A percentile compares a stretch with the other conserved stretches of the same genome.
Conservation (phyloP, 208 protist genomes). For the Phytomonas sp. region DNA sequence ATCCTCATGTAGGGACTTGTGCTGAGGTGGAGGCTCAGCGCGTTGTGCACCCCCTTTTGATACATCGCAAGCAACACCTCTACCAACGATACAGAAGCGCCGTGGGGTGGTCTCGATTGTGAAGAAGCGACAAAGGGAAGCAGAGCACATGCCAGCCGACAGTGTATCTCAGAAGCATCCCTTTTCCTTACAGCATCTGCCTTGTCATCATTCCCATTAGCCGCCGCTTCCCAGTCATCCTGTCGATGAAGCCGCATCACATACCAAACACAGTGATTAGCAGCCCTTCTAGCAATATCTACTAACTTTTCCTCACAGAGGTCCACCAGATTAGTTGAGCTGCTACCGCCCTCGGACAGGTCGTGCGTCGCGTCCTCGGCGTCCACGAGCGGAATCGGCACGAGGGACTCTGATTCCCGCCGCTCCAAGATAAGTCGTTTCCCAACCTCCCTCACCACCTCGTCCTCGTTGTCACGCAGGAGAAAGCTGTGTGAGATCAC, state of each 20-base stretch:
- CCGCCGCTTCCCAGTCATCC: not conserved
- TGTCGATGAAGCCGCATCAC: constrained; percentile 12
- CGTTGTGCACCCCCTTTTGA: constrained; percentile 25
- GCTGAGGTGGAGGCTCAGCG: constrained; percentile 24
- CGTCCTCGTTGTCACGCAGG: constrained; percentile 56
- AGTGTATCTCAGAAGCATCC: not conserved
- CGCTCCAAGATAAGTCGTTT: constrained; percentile 39
- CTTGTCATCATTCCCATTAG: not conserved
- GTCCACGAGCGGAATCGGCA: constrained; percentile 18
- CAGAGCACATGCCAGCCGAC: not conserved
- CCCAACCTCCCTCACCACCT: constrained; percentile 46
- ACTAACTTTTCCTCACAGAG: constrained; percentile 26
- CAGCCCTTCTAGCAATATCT: constrained; percentile 21
- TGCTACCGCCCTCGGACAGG: constrained; percentile 6
- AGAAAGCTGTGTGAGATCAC: constrained; percentile 58
- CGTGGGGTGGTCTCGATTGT: not conserved
- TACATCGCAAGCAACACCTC: constrained; percentile 42
- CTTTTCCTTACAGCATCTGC: not conserved
- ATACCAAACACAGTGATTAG: constrained; percentile 21
- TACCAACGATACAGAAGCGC: constrained; percentile 18
- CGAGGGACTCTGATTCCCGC: constrained; percentile 7
- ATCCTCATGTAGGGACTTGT: constrained; percentile 28
- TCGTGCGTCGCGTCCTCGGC: not conserved
- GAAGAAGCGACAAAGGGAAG: not conserved
- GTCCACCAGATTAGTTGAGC: constrained; percentile 14